phyloP scores from a whole-genome alignment of 805 yeast genomes.

The Jamesozyma spencerorum region DNA sequence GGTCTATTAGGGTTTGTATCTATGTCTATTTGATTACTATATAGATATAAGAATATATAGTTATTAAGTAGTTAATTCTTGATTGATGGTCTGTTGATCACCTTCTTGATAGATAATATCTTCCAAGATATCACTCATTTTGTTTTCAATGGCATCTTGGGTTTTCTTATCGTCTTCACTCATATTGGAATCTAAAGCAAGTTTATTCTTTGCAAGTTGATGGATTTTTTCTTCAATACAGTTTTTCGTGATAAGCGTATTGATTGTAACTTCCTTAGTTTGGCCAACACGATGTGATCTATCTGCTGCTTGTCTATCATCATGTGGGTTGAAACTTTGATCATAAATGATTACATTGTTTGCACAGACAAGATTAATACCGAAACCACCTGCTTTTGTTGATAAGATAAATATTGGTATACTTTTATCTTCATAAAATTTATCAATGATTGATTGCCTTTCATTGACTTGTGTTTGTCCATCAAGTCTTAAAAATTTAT shows the following conservation, averaged over 20 bases:
- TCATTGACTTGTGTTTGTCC: slow-evolving; percentile 92
- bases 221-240: slow-evolving; percentile 87
- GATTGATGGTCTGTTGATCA: no score
- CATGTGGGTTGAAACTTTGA: slow-evolving; percentile 95
- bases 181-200: slow-evolving; percentile 60
- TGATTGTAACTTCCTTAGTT: slow-evolving; percentile 70
- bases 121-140: slow-evolving; percentile 41
- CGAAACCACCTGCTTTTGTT: slow-evolving; percentile 98
- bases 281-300: slow-evolving; percentile 98
- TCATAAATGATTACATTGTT: slow-evolving; percentile 86
- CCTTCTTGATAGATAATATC: slow-evolving; percentile 25
- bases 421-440: slow-evolving; percentile 68
- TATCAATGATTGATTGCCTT: slow-evolving; percentile 85
- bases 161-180: slow-evolving; percentile 36
- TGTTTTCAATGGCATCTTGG: slow-evolving; percentile 38
- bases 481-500: slow-evolving; percentile 76
- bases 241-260: slow-evolving; percentile 58
- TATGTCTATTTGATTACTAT: no score
- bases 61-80: neutral
- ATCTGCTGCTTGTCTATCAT: slow-evolving; percentile 97
- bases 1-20: neutral
- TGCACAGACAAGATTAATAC: slow-evolving; percentile 93
- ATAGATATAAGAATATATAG: neutral
- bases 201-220: slow-evolving; percentile 78
- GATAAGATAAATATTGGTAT: slow-evolving; percentile 83